Conservation (phyloP, 805 yeast genomes). For the Pichia exigua region DNA sequence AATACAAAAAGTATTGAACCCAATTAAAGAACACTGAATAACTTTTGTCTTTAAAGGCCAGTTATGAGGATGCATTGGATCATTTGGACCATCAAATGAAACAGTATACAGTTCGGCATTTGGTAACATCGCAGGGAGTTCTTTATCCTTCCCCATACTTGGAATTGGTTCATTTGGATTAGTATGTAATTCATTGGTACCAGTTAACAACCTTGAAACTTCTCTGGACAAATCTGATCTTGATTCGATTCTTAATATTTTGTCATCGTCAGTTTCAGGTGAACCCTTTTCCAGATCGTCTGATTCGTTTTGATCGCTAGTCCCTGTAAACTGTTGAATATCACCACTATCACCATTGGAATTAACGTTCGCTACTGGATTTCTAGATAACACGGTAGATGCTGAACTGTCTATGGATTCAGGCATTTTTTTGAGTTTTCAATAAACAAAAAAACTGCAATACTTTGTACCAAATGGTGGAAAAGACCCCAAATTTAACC, state of each 20-base stretch:
- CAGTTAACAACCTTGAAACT: slow-evolving; percentile 36
- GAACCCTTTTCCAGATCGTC: neutral
- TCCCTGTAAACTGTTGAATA: neutral
- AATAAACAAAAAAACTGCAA: too few relatives aligned
- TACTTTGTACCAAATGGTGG: too few relatives aligned
- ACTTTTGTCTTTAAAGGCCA: slow-evolving; percentile 51
- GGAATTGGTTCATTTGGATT: slow-evolving; percentile 34
- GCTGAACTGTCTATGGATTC: neutral
- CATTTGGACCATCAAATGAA: slow-evolving; percentile 67
- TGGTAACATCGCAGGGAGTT: slow-evolving; percentile 55
- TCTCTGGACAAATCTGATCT: slow-evolving; percentile 15
- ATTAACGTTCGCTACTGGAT: neutral
- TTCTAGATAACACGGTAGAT: neutral
- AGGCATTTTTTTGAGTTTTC: neutral
- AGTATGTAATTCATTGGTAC: slow-evolving; percentile 27
- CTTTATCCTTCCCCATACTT: slow-evolving; percentile 60
- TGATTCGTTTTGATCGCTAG: neutral
- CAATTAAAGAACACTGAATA: slow-evolving; percentile 36
- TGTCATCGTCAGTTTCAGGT: slow-evolving; percentile 1
- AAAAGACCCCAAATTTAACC: neutral
- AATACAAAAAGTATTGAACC: slow-evolving; percentile 40
- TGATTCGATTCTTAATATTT: slow-evolving; percentile 14
- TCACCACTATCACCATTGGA: neutral
- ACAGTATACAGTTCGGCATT: slow-evolving; percentile 53
- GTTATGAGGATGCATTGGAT: slow-evolving; percentile 75